Conservation (phyloP, 2,329 filamentous ascomycete genomes). For the Neopestalotiopsis sp. region DNA sequence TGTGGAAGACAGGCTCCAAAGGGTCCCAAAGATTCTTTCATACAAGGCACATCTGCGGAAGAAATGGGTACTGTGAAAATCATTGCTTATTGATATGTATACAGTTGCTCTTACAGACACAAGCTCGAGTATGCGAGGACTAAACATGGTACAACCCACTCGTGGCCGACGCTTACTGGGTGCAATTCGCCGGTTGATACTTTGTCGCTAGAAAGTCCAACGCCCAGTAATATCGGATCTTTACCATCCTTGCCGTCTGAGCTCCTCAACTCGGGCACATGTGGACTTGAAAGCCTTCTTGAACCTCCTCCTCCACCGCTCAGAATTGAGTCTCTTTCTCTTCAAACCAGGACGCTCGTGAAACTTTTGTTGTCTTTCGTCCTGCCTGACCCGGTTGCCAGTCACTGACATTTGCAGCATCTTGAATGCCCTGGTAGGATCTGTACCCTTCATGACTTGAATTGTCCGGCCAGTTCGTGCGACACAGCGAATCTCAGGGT, state of each 20-base stretch:
- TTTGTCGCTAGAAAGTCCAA: neutral
- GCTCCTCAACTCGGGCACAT: conserved; percentile 67
- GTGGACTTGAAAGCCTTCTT: conserved; percentile 70
- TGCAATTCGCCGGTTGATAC: neutral
- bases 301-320: conserved; percentile 74
- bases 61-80: neutral
- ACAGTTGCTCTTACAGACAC: conserved; percentile 13
- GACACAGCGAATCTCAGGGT: conserved; percentile 42
- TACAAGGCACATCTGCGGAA: no score
- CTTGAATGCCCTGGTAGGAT: conserved; percentile 50
- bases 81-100: conserved; percentile 2
- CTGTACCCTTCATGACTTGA: conserved; percentile 47
- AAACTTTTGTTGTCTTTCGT: conserved; percentile 66
- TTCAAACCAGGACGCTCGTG: conserved; percentile 80
- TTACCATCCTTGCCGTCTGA: conserved; percentile 82
- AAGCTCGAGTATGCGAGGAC: neutral
- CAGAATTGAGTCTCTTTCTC: conserved; percentile 74
- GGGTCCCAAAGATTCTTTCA: no score
- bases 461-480: conserved; percentile 52
- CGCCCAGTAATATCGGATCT: neutral
- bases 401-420: conserved; percentile 45
- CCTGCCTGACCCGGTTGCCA: conserved; percentile 62
- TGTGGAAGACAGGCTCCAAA: no score
- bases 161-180: neutral
- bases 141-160: conserved; percentile 7